Conservation (phyloP, 345 rosid species). For the Xanthoceras sorbifolium region DNA sequence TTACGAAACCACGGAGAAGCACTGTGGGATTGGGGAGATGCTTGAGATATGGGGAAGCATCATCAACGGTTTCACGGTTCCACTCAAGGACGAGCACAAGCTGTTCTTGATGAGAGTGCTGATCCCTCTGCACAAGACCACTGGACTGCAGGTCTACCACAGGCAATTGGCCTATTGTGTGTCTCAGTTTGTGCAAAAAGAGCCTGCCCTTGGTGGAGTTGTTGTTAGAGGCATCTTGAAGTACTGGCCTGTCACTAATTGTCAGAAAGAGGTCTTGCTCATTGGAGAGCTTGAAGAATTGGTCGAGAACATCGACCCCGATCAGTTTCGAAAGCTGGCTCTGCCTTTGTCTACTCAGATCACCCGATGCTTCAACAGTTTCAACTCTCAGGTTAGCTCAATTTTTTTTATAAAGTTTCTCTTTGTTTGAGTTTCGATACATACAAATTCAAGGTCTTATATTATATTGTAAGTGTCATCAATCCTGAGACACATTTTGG, state of each 20-base stretch:
- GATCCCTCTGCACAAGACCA: constrained; percentile 61
- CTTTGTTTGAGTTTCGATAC: neutral
- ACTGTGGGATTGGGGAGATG: constrained; percentile 51
- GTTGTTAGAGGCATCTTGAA: constrained; percentile 51
- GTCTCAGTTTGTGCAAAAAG: constrained; percentile 67
- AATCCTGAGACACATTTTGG: too few relatives aligned
- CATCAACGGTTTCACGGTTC: constrained; percentile 65
- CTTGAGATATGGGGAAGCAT: constrained; percentile 72
- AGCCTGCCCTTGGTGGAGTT: constrained; percentile 52
- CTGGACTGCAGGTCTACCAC: constrained; percentile 47
- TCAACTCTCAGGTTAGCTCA: constrained; percentile 56
- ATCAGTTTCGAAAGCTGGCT: constrained; percentile 56
- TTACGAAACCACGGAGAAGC: constrained; percentile 56
- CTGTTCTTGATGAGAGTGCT: constrained; percentile 58
- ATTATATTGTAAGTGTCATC: too few relatives aligned
- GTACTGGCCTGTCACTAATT: constrained; percentile 66
- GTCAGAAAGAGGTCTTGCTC: constrained; percentile 56
- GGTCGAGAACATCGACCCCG: constrained; percentile 58
- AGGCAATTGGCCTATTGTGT: constrained; percentile 55
- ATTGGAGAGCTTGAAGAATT: constrained; percentile 62
- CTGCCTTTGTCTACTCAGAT: constrained; percentile 47
- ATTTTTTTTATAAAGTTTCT: too few relatives aligned
- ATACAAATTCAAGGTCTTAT: too few relatives aligned
- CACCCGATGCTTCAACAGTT: constrained; percentile 51
- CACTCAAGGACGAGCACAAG: constrained; percentile 68